Base-by-base conservation (phyloP, 352 stramenopile species). In the Globisporangium splendens region DNA sequence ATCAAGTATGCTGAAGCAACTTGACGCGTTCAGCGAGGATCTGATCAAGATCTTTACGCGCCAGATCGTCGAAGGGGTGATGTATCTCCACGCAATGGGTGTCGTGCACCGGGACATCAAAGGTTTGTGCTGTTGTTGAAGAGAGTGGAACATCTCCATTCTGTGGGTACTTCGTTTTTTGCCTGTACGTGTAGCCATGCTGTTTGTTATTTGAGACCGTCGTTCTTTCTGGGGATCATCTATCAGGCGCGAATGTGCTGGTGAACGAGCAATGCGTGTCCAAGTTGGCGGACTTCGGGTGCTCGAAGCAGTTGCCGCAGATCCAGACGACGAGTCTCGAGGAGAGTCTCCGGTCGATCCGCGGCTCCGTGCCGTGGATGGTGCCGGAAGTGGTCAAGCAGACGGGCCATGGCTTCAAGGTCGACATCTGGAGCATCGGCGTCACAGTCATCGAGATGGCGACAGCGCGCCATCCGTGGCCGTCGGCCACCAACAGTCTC, bases 51-150 rank as follows among this genome's bases (percentile, higher is more conserved):
- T 83, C 18, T 98, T 97, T 68, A 88, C 96, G 41, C 77, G 70
- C 5, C 95, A 98, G 73, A 96, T 98, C 59, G 74, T 98, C 10
- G 65, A 80, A 12, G 95, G 93, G 10, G 79, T 98, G n/a, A 69
- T 81, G 8, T 98, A 98, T 70, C 68, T 98, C 8, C 93, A 98
- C 66, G 68, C 82, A 33, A 91, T 97, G 61, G 75, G 85, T 18
- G 96, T 98, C 50, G 87, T 98, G 38, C 93, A 98, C 64, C 80
- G 93, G 20, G 92, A 98, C 69, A 98, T 98, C 60, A 98, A 98
- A 75, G 82, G 77, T 80, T 59, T 1, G 8, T 17, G 2, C 21
- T 38, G 11, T 6, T 52, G 24, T 53, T 28, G 12, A 20, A 54
- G 20, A n/a, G 49, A 38, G 31, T 11, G 14, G n/a, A 55, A 46